Base-by-base conservation (phyloP, 352 stramenopile species). In the Pythium graminicola region DNA sequence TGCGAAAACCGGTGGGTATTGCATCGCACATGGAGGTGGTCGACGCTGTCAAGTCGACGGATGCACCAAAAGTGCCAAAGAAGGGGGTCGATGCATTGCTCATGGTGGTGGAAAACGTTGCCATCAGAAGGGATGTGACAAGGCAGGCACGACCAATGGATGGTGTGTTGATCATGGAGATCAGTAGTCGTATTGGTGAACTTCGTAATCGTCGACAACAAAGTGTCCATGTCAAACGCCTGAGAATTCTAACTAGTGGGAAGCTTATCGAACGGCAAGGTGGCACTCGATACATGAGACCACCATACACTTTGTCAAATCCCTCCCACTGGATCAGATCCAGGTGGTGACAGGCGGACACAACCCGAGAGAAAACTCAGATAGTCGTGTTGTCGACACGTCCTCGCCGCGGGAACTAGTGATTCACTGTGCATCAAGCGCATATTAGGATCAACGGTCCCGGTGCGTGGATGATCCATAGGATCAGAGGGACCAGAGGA, bases 31-130 rank as follows among this genome's bases (percentile, higher is more conserved):
- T 40, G 81, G 81, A 27, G 79, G 81, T 19, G 84, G 84, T 1
- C 68, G 80, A 17, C 76, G 81, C 0, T 94, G 83, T 46, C 75
- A 81, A 19, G 50, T 64, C 36, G 38, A 69, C 1, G 66, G 64
- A 23, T 94, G 83, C 60, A 73, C 72, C 8, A 91, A 91, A 67
- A 80, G 65, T 33, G 81, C 78, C 24, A 85, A 90, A 44, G 73
- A 86, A 41, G 75, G 76, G 3, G 78, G 76, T 13, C 77, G 57
- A 39, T 83, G 76, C 39, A 79, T 85, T 38, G 64, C 64, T 6
- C 73, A 85, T 46, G 73, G 73, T n/a, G 73, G 74, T 8, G 72
- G 72, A 31, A 77, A 78, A 48, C 74, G 72, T 6, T 85, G 74
- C 48, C 54, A 55, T 19, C 43, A 61, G 28, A 51, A 66, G 8